These are phyloP conservation scores for Collariella sp. DNA, from an alignment of 495 filamentous ascomycete genomes.

Conservation along the genomic window DNA sequence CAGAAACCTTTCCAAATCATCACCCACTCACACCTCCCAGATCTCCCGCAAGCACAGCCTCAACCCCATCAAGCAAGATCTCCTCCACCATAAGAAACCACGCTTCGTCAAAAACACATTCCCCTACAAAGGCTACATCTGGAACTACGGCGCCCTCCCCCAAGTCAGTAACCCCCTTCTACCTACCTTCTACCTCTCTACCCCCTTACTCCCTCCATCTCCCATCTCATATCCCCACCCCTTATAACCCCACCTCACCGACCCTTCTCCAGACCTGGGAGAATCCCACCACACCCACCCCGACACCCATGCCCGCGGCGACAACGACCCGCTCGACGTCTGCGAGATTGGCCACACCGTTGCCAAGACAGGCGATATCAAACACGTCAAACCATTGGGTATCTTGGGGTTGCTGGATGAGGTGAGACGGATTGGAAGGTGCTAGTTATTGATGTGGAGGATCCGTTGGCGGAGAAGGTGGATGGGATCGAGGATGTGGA, in stretches of 20 bases:
- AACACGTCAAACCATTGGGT: slow-evolving; percentile 25
- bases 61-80: slow-evolving; percentile 23
- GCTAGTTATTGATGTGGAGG: slow-evolving; percentile 21
- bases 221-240: no score
- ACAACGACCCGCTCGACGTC: slow-evolving; percentile 24
- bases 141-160: slow-evolving; percentile 24
- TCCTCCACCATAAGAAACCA: not conserved
- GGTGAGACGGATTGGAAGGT: slow-evolving; percentile 34
- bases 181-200: not conserved
- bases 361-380: slow-evolving; percentile 10
- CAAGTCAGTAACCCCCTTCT: slow-evolving; percentile 4
- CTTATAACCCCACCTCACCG: no score
- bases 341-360: slow-evolving; percentile 14
- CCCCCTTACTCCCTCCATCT: no score
- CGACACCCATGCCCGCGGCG: slow-evolving; percentile 4
- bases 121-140: slow-evolving; percentile 23
- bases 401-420: slow-evolving; percentile 27
- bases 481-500: slow-evolving; percentile 24
- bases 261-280: slow-evolving; percentile 20
- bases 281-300: slow-evolving; percentile 5
- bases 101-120: slow-evolving; percentile 18
- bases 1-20: not conserved
- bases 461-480: slow-evolving; percentile 18
- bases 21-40: not conserved
- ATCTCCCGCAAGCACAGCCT: slow-evolving; percentile 15